These are phyloP conservation scores for Neurospora sublineolata DNA, from an alignment of 495 filamentous ascomycete genomes.

Conservation along the genomic window DNA sequence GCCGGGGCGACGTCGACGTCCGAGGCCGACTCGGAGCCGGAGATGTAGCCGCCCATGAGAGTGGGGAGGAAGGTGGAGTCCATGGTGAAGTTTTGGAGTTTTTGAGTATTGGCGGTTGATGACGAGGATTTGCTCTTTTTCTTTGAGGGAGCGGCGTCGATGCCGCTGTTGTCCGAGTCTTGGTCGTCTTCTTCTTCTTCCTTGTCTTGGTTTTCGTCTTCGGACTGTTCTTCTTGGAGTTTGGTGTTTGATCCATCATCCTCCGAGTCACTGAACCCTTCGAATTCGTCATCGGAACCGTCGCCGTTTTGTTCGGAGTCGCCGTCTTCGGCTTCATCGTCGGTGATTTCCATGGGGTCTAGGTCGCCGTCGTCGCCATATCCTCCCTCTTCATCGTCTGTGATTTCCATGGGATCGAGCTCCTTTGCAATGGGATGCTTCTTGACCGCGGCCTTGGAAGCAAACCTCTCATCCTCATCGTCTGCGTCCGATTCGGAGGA, in stretches of 20 bases:
- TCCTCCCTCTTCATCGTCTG: conserved; percentile 8
- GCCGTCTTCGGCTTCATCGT: conserved; percentile 7
- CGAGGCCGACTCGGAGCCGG: conserved; percentile 61
- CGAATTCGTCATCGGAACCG: conserved; percentile 5
- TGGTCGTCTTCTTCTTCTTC: neutral
- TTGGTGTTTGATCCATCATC: conserved; percentile 1
- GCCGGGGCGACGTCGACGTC: conserved; percentile 39
- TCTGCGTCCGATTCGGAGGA: conserved; percentile 7
- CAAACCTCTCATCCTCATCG: conserved; percentile 5
- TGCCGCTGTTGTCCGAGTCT: conserved; percentile 7
- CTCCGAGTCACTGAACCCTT: conserved; percentile 5
- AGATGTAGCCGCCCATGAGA: conserved; percentile 84
- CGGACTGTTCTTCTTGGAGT: conserved; percentile 2
- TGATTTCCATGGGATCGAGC: conserved; percentile 12
- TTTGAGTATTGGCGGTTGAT: conserved; percentile 15
- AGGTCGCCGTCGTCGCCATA: neutral
- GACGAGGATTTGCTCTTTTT: conserved; percentile 10
- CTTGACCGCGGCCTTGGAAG: neutral
- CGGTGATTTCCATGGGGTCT: conserved; percentile 12
- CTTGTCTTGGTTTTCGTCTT: neutral
- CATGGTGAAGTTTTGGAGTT: conserved; percentile 15
- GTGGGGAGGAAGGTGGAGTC: conserved; percentile 75
- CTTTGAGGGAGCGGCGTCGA: conserved; percentile 5
- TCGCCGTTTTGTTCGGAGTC: neutral
- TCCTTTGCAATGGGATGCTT: conserved; percentile 2